Percentiles rank a stretch among this genome's conserved stretches.
Conservation (phyloP, 768 basidiomycete genomes). For the Coprinopsis cinerea region DNA sequence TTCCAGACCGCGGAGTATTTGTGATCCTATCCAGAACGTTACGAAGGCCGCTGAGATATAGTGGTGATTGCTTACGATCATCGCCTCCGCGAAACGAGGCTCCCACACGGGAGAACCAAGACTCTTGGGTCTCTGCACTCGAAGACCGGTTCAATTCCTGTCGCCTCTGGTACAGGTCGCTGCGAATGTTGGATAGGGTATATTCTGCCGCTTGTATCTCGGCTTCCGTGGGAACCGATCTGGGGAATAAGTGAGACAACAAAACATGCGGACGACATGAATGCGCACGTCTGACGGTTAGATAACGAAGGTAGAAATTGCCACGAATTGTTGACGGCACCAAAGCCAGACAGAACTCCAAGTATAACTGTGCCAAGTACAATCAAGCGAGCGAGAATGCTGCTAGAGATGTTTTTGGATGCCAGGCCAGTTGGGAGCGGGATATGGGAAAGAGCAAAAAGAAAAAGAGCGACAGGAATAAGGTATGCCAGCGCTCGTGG, state of each 20-base stretch:
- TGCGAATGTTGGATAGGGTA: slow-evolving; percentile 52
- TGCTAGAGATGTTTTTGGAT: slow-evolving; percentile 35
- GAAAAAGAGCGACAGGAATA: slow-evolving; percentile 46
- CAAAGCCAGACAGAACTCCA: slow-evolving; percentile 77
- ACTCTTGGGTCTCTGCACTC: slow-evolving; percentile 7
- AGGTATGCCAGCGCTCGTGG: slow-evolving; percentile 37
- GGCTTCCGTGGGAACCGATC: slow-evolving; percentile 38
- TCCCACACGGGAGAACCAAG: slow-evolving; percentile 48
- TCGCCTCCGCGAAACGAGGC: slow-evolving; percentile 45
- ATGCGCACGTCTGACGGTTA: slow-evolving; percentile 19
- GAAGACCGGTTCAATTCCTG: slow-evolving; percentile 16
- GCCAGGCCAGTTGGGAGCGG: slow-evolving; percentile 54
- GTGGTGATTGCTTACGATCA: slow-evolving; percentile 26
- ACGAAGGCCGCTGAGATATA: background rate
- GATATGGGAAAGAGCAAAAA: slow-evolving; percentile 58
- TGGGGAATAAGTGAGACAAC: slow-evolving; percentile 12
- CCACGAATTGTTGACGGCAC: slow-evolving; percentile 67
- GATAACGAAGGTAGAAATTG: slow-evolving; percentile 42
- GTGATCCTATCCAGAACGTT: slow-evolving; percentile 27
- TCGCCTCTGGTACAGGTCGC: slow-evolving; percentile 38
- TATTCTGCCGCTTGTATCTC: slow-evolving; percentile 53
- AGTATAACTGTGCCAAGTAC: slow-evolving; percentile 75
- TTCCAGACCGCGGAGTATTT: slow-evolving; percentile 60
- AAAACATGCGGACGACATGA: background rate
- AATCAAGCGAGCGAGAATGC: slow-evolving; percentile 56